Conservation (phyloP, 2,329 filamentous ascomycete species). For the Fusarium pseudonygamai region DNA sequence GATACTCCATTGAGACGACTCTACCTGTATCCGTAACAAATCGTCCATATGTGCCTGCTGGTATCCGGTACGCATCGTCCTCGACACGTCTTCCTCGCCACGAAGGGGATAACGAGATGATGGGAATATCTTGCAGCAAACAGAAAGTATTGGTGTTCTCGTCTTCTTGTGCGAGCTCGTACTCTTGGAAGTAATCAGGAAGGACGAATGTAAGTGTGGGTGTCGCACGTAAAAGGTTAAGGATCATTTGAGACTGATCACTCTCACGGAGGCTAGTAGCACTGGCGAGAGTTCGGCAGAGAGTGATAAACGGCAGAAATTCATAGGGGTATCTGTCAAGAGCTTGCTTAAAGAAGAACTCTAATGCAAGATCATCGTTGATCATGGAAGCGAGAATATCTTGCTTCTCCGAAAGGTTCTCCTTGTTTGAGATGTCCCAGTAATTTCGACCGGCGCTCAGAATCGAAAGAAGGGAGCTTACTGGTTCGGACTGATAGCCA, state of each 20-base stretch:
- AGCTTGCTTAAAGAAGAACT: constrained; percentile 71
- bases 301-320: constrained; percentile 77
- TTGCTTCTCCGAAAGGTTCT: constrained; percentile 46
- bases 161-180: constrained; percentile 83
- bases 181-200: constrained; percentile 76
- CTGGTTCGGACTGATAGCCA: constrained; percentile 76
- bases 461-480: constrained; percentile 72
- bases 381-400: constrained; percentile 49
- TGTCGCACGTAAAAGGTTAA: constrained; percentile 73
- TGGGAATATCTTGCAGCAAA: constrained; percentile 69
- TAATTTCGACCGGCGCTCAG: constrained; percentile 65
- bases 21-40: constrained; percentile 83
- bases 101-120: constrained; percentile 64
- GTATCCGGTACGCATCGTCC: constrained; percentile 68
- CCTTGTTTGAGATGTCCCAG: constrained; percentile 59
- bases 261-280: constrained; percentile 46
- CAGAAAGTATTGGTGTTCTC: constrained; percentile 84
- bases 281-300: constrained; percentile 71
- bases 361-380: constrained; percentile 59
- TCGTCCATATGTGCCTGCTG: constrained; percentile 71
- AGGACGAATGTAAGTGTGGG: constrained; percentile 81
- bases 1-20: constrained; percentile 79
- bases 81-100: constrained; percentile 56
- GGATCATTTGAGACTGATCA: constrained; percentile 60
- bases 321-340: constrained; percentile 87